A percentile compares a stretch with the other conserved stretches of the same genome.
phyloP scores from a whole-genome alignment of 78 protist genomes.

The Isochrysis galbana region DNA sequence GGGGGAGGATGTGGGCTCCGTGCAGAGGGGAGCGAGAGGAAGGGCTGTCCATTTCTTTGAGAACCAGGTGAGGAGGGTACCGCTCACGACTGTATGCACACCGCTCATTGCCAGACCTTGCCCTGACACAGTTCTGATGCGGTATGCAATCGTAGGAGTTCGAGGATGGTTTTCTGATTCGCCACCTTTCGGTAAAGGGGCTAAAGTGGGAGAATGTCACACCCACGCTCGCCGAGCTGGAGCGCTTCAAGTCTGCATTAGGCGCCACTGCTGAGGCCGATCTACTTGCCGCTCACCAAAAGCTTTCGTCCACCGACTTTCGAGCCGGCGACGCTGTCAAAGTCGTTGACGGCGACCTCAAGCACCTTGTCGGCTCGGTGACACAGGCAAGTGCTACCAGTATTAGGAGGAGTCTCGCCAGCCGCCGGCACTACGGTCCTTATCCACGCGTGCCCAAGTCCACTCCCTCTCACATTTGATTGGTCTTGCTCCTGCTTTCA shows the following conservation, averaged over 20 bases:
- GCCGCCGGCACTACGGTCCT: too few relatives aligned
- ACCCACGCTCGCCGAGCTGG: conserved; percentile 26
- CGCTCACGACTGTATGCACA: too few relatives aligned
- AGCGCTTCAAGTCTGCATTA: conserved; percentile 7
- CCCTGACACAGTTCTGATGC: too few relatives aligned
- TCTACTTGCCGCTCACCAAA: background rate
- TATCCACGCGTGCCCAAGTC: too few relatives aligned
- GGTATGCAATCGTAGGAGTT: background rate
- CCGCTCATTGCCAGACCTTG: too few relatives aligned
- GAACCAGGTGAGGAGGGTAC: too few relatives aligned
- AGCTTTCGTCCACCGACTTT: background rate
- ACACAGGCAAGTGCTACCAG: background rate
- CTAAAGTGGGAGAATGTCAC: background rate
- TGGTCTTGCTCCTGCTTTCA: too few relatives aligned
- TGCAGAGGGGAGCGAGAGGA: background rate
- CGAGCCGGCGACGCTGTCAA: background rate
- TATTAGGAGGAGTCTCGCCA: too few relatives aligned
- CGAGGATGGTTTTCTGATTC: conserved; percentile 25
- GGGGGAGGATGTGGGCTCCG: background rate
- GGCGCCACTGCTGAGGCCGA: background rate
- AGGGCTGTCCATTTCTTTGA: background rate
- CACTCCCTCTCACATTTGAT: too few relatives aligned
- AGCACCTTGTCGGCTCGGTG: background rate
- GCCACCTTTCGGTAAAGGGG: background rate
- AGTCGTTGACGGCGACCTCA: conserved; percentile 30